Evolutionary conservation across 2,329 filamentous ascomycete species (phyloP).

Genomic region (Metarhizium humberi): DNA sequence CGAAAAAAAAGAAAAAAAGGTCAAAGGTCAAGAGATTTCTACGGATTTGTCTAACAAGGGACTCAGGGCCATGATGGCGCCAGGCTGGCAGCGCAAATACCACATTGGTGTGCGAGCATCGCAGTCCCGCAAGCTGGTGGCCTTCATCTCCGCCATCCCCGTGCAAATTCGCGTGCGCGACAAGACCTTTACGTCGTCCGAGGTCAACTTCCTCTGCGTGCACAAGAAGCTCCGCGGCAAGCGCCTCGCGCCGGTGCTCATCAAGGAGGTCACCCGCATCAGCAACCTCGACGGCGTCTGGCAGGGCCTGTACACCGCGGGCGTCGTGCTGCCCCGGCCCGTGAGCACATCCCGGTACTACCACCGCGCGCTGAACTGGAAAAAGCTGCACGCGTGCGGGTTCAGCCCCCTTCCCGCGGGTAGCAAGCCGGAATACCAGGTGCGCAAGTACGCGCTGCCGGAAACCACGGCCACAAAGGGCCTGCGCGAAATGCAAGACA

Average conservation of each 20-base stretch:
- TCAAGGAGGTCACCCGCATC: constrained; percentile 92
- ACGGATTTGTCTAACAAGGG: not conserved
- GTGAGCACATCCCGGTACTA: constrained; percentile 93
- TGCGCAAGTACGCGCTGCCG: constrained; percentile 78
- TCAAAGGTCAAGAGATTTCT: not conserved
- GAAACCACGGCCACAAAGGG: constrained; percentile 63
- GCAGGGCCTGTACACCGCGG: constrained; percentile 94
- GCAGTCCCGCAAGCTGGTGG: constrained; percentile 78
- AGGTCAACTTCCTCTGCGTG: constrained; percentile 97
- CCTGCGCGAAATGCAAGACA: constrained; percentile 68
- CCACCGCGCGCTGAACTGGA: constrained; percentile 89
- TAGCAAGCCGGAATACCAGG: constrained; percentile 78
- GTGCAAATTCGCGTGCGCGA: constrained; percentile 72
- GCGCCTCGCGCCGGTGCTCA: constrained; percentile 83
- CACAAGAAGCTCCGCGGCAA: constrained; percentile 97
- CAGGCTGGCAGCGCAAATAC: constrained; percentile 90
- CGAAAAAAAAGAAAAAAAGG: too few species aligned
- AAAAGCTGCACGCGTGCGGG: constrained; percentile 88
- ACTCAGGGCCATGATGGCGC: constrained; percentile 79
- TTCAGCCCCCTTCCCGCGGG: constrained; percentile 81
- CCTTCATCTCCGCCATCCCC: constrained; percentile 91
- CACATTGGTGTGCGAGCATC: constrained; percentile 86
- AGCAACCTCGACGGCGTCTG: constrained; percentile 82
- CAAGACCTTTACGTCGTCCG: constrained; percentile 66
- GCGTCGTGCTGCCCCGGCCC: constrained; percentile 81